phyloP scores from a whole-genome alignment of 2,329 filamentous ascomycete species.

The Colletotrichum euphorbiae region DNA sequence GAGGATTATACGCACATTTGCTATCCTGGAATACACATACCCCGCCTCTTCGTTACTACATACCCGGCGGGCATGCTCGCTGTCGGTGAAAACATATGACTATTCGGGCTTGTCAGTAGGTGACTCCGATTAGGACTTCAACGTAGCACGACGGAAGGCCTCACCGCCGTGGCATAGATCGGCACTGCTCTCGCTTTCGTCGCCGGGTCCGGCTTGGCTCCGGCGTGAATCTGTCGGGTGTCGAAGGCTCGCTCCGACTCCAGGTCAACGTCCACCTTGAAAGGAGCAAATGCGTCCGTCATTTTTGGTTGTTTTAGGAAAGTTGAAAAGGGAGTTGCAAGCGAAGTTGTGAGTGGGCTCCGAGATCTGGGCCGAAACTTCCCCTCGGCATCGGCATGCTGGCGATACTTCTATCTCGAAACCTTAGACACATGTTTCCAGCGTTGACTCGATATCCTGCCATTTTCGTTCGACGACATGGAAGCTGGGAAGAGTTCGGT shows the following conservation, averaged over 20 bases:
- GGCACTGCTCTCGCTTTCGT: background rate
- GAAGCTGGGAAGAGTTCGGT: background rate
- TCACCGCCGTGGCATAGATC: conserved; percentile 2
- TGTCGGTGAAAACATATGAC: conserved; percentile 4
- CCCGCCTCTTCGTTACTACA: background rate
- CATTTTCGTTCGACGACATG: background rate
- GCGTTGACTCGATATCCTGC: background rate
- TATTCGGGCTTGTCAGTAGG: background rate
- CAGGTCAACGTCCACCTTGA: background rate
- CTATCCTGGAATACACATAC: background rate
- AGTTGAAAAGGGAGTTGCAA: background rate
- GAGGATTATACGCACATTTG: background rate
- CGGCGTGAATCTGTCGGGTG: background rate
- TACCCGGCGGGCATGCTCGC: conserved; percentile 2
- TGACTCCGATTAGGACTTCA: background rate
- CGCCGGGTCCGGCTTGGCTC: background rate
- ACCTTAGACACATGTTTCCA: background rate
- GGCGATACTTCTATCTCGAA: conserved; percentile 1
- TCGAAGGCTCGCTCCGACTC: background rate
- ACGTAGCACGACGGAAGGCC: too few species aligned
- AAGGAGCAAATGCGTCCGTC: background rate
- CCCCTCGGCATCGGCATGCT: background rate
- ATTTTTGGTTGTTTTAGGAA: background rate
- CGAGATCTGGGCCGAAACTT: background rate
- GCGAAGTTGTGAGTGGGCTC: background rate